phyloP scores from a whole-genome alignment of 495 filamentous ascomycete species.

The Aspergillus mulundensis region DNA sequence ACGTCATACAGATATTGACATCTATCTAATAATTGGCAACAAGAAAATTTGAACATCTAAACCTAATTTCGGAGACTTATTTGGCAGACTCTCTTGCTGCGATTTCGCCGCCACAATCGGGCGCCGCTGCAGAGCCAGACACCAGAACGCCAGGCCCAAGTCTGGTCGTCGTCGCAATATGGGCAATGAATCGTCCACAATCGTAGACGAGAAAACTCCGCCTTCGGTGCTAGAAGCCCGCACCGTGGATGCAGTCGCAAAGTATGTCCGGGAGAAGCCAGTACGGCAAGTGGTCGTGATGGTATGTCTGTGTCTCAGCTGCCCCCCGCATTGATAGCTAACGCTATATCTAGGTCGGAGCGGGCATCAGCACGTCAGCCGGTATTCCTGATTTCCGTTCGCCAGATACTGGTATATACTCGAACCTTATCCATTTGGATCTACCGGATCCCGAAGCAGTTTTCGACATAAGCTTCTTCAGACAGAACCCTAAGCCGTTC shows the following conservation, averaged over 20 bases:
- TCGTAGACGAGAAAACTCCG: constrained; percentile 59
- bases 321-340: constrained; percentile 2
- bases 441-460: constrained; percentile 73
- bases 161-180: constrained; percentile 41
- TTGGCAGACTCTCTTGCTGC: too few relatives aligned
- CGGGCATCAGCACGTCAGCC: constrained; percentile 69
- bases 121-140: constrained; percentile 30
- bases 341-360: constrained; percentile 36
- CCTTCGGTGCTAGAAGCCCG: constrained; percentile 63
- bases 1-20: constrained; percentile 13
- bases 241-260: constrained; percentile 66
- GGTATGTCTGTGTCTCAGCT: constrained; percentile 31
- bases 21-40: neutral
- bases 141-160: constrained; percentile 21
- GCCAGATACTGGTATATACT: constrained; percentile 80
- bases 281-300: constrained; percentile 75
- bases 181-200: constrained; percentile 65
- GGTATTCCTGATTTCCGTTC: constrained; percentile 88
- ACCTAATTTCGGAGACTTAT: too few relatives aligned
- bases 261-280: constrained; percentile 64
- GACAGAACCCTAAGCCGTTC: constrained; percentile 79
- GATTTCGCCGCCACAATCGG: constrained; percentile 25
- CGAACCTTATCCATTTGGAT: constrained; percentile 78
- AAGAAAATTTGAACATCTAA: neutral
- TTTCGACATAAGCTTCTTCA: constrained; percentile 87